Evolutionary conservation across 2,329 filamentous ascomycete species (phyloP).

Genomic region (Ascomycota sp.): DNA sequence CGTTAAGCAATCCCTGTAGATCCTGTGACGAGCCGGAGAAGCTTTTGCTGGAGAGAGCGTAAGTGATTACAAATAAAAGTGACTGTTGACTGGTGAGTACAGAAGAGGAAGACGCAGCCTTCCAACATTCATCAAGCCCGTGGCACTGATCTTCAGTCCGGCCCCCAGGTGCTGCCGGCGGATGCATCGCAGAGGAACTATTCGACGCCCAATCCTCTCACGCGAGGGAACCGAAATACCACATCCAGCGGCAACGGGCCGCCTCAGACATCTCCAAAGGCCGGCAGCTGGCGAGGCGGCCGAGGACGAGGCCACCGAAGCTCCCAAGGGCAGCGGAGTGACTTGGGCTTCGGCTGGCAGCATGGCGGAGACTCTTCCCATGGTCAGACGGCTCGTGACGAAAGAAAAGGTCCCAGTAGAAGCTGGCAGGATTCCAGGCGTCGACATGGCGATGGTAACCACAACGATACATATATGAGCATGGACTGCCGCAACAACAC

Average conservation of each 20-base stretch:
- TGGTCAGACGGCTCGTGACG: not conserved
- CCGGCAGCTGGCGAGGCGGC: not conserved
- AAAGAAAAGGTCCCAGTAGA: not conserved
- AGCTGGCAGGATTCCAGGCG: slow-evolving; percentile 1
- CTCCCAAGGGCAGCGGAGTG: not conserved
- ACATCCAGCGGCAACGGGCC: not conserved
- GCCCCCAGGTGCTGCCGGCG: too few species aligned
- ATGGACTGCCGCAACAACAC: slow-evolving; percentile 7
- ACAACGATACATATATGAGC: not conserved
- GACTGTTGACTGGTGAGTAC: too few species aligned
- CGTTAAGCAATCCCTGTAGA: too few species aligned
- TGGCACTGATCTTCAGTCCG: too few species aligned
- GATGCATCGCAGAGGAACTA: too few species aligned
- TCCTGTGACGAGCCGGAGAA: too few species aligned
- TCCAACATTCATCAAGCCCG: too few species aligned
- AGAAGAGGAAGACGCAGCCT: too few species aligned
- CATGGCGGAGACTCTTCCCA: not conserved
- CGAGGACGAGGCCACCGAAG: not conserved
- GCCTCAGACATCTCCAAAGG: not conserved
- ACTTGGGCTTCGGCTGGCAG: not conserved
- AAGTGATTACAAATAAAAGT: too few species aligned
- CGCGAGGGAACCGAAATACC: too few species aligned
- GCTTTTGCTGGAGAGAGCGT: too few species aligned
- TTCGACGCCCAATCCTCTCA: too few species aligned
- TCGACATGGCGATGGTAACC: not conserved